These are phyloP conservation scores for Trichoderma sp. DNA, from an alignment of 2,329 filamentous ascomycete genomes.

Conservation along the genomic window DNA sequence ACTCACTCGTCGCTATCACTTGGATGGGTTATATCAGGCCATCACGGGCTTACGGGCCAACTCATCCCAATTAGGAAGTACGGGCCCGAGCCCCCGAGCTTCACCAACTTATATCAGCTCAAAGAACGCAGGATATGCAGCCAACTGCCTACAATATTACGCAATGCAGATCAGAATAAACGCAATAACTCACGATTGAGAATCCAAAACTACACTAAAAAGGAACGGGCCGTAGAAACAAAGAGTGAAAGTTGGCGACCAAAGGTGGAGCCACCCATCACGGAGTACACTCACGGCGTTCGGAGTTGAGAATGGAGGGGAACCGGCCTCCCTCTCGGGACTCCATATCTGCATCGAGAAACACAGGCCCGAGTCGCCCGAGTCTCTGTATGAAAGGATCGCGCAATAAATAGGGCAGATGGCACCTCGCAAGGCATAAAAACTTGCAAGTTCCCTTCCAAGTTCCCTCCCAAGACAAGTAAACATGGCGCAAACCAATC, in stretches of 20 bases:
- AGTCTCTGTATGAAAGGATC: background rate
- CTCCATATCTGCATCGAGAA: background rate
- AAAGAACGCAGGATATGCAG: background rate
- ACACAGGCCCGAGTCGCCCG: background rate
- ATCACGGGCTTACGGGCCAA: background rate
- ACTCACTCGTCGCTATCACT: background rate
- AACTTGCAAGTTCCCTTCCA: background rate
- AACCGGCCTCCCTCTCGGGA: background rate
- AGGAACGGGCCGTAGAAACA: background rate
- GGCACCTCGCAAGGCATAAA: background rate
- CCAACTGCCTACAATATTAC: background rate
- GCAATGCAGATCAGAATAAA: background rate
- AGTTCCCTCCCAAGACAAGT: background rate
- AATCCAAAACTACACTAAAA: background rate
- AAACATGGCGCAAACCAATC: constrained; percentile 13
- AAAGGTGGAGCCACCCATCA: background rate
- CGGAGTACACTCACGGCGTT: background rate
- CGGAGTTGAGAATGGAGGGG: background rate
- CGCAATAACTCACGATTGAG: background rate
- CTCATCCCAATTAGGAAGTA: background rate
- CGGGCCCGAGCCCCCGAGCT: background rate
- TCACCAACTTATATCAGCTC: background rate
- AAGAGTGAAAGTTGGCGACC: background rate
- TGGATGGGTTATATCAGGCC: too few relatives aligned
- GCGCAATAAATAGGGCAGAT: background rate